Conservation (phyloP, 1,284 basidiomycete species). For the Cutaneotrichosporon cutaneum region DNA sequence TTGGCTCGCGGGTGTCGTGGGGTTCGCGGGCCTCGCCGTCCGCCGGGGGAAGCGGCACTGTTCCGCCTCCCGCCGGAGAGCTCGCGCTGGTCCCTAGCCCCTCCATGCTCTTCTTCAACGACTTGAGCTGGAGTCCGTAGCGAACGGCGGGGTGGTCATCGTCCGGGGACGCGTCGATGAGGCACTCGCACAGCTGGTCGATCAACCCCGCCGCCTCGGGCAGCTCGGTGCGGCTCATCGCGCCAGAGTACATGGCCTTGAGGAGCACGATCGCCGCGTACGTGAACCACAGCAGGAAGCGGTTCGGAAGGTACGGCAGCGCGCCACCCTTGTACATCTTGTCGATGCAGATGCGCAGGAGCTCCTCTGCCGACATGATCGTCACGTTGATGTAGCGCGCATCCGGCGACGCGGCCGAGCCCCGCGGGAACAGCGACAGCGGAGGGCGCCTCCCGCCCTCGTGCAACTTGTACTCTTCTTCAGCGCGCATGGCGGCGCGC, state of each 20-base stretch:
- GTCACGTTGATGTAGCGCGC: conserved; percentile 51
- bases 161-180: conserved; percentile 41
- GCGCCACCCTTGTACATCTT: conserved; percentile 48
- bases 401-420: conserved; percentile 48
- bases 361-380: conserved; percentile 48
- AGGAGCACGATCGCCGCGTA: conserved; percentile 50
- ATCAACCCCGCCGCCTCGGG: conserved; percentile 39
- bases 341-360: conserved; percentile 51
- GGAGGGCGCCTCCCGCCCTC: conserved; percentile 27
- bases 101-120: conserved; percentile 38
- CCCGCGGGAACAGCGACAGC: conserved; percentile 47
- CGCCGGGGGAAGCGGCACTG: conserved; percentile 29
- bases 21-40: not conserved
- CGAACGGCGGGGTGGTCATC: conserved; percentile 47
- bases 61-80: conserved; percentile 36
- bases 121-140: conserved; percentile 45
- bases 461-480: conserved; percentile 36
- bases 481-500: conserved; percentile 46
- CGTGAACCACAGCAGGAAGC: conserved; percentile 52
- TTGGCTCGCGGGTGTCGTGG: not conserved
- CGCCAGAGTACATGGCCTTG: conserved; percentile 53
- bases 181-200: conserved; percentile 44
- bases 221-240: conserved; percentile 49
- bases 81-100: conserved; percentile 34
- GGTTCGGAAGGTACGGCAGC: conserved; percentile 48